phyloP scores from a whole-genome alignment of 768 basidiomycete genomes.

The Leucogyrophana mollusca region DNA sequence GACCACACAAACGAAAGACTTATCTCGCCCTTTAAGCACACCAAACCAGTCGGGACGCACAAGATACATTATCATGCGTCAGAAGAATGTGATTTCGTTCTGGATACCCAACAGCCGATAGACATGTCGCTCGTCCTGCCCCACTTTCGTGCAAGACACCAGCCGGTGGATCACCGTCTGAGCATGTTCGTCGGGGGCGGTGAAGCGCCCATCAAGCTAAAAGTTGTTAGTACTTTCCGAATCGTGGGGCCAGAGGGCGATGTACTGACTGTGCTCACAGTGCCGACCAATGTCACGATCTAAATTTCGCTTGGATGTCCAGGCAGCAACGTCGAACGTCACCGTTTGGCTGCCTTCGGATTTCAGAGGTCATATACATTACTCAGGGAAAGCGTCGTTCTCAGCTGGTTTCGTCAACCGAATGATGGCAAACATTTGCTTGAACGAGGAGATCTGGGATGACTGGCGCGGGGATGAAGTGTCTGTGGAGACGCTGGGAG shows the following conservation, averaged over 20 bases:
- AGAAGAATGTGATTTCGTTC: slow-evolving; percentile 68
- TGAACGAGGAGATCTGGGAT: slow-evolving; percentile 39
- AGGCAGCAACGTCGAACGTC: slow-evolving; percentile 63
- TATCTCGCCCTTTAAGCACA: slow-evolving; percentile 14
- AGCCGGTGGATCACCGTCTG: slow-evolving; percentile 71
- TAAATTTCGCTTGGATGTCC: slow-evolving; percentile 64
- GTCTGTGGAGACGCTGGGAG: slow-evolving; percentile 57
- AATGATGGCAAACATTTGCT: slow-evolving; percentile 51
- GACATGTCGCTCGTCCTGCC: slow-evolving; percentile 71
- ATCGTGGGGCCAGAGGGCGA: slow-evolving; percentile 1
- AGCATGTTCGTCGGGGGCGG: slow-evolving; percentile 63
- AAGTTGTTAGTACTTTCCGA: slow-evolving; percentile 55
- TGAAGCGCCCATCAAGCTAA: slow-evolving; percentile 57
- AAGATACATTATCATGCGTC: slow-evolving; percentile 63
- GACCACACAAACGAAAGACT: slow-evolving; percentile 9
- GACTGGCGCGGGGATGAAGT: slow-evolving; percentile 56
- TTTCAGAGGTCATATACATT: slow-evolving; percentile 66
- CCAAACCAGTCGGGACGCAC: slow-evolving; percentile 46
- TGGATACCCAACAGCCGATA: slow-evolving; percentile 49
- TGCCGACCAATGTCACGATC: slow-evolving; percentile 55
- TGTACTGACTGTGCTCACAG: slow-evolving; percentile 37
- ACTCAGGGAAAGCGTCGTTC: slow-evolving; percentile 50
- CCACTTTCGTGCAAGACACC: slow-evolving; percentile 74
- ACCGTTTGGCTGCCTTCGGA: slow-evolving; percentile 80
- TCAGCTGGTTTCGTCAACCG: slow-evolving; percentile 76